Evolutionary conservation across 1,284 basidiomycete genomes (phyloP).

Genomic region (Singerocomus inundabilis): DNA sequence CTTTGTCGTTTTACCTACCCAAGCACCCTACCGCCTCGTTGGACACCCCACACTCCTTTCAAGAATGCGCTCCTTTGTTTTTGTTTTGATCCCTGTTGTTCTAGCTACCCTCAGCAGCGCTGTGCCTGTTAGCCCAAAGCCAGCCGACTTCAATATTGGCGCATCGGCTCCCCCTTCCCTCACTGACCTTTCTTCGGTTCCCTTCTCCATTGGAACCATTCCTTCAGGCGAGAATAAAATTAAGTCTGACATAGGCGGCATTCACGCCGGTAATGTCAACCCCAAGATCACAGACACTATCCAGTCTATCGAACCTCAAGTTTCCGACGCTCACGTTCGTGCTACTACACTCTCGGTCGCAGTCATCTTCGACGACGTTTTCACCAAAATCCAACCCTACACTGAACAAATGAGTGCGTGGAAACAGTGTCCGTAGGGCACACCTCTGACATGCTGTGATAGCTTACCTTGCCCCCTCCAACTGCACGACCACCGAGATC

Average conservation of each 20-base stretch:
- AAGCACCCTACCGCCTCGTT: constrained; percentile 9
- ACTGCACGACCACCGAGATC: constrained; percentile 34
- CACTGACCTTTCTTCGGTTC: neutral
- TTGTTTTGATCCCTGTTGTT: constrained; percentile 39
- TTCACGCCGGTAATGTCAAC: no score
- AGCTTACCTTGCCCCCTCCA: constrained; percentile 34
- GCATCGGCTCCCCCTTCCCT: neutral
- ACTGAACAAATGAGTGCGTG: constrained; percentile 35
- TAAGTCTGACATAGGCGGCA: neutral
- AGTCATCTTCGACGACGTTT: constrained; percentile 25
- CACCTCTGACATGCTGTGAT: constrained; percentile 3
- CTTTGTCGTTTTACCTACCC: neutral
- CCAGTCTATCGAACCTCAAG: neutral
- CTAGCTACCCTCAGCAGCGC: constrained; percentile 30
- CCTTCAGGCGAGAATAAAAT: no score
- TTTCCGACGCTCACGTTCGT: constrained; percentile 3
- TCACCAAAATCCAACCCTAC: constrained; percentile 28
- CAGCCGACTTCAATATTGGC: no score
- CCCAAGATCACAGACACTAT: neutral
- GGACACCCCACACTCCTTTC: constrained; percentile 40
- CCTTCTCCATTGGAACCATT: neutral
- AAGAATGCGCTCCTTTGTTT: constrained; percentile 48
- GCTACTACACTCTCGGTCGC: constrained; percentile 10
- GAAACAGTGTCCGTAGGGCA: neutral
- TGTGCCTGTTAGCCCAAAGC: constrained; percentile 11